These are phyloP conservation scores for Cornus kousa DNA, from an alignment of 148 eudicot genomes.

Conservation along the genomic window DNA sequence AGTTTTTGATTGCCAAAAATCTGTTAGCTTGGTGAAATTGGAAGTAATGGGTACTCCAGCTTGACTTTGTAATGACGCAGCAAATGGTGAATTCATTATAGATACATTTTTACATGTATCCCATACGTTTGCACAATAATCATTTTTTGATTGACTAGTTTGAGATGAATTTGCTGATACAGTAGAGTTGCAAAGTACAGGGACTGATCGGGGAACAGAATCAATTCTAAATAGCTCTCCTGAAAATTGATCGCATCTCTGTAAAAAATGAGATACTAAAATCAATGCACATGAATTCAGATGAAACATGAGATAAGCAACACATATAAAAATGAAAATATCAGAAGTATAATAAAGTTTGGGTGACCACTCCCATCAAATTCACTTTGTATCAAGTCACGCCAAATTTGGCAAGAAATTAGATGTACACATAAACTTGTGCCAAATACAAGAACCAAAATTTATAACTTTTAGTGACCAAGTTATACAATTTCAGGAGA, in stretches of 20 bases:
- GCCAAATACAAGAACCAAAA: background rate
- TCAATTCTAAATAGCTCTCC: constrained; percentile 47
- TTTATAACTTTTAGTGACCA: too few relatives aligned
- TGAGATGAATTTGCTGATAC: constrained; percentile 39
- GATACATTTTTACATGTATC: constrained; percentile 63
- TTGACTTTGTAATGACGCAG: constrained; percentile 46
- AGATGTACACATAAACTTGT: background rate
- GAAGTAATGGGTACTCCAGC: constrained; percentile 32
- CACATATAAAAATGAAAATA: background rate
- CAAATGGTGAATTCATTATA: constrained; percentile 63
- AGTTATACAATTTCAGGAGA: too few relatives aligned
- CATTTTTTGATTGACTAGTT: constrained; percentile 33
- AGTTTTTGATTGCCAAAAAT: constrained; percentile 55
- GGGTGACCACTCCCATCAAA: background rate
- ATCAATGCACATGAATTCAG: background rate
- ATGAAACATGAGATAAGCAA: background rate
- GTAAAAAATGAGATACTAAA: constrained; percentile 16
- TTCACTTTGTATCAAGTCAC: background rate
- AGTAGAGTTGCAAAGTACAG: constrained; percentile 69
- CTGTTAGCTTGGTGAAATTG: constrained; percentile 47
- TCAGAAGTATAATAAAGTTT: background rate
- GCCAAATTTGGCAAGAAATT: background rate
- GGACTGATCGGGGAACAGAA: constrained; percentile 41
- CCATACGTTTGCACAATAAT: constrained; percentile 79
- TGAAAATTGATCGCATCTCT: constrained; percentile 81